Conservation (phyloP, 2,329 filamentous ascomycete species). For the Paraphoma sp. region DNA sequence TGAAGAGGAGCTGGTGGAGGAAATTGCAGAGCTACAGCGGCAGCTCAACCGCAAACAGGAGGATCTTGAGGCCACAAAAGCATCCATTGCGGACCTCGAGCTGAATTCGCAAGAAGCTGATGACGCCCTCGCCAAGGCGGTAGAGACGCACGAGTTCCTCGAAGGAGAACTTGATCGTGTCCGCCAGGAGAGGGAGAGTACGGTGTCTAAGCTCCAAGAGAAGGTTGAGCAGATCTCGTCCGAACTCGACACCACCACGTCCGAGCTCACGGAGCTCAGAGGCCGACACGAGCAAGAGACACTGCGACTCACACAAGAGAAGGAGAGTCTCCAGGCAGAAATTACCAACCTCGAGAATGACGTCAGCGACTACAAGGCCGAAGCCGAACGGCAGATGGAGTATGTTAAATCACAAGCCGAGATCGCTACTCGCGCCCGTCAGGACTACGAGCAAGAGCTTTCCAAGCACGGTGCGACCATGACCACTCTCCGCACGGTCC, state of each 20-base stretch:
- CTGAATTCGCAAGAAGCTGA: conserved; percentile 86
- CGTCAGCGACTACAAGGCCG: conserved; percentile 77
- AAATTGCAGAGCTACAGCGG: conserved; percentile 85
- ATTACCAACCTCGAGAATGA: conserved; percentile 83
- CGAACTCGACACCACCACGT: conserved; percentile 82
- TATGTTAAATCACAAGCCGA: conserved; percentile 92
- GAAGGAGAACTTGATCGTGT: conserved; percentile 82
- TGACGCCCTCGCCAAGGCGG: conserved; percentile 81
- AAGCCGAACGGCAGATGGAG: conserved; percentile 84
- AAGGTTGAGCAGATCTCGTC: conserved; percentile 82
- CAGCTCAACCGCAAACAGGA: conserved; percentile 81
- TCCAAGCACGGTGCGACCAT: conserved; percentile 97
- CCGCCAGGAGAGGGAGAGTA: conserved; percentile 77
- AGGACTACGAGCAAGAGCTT: conserved; percentile 93
- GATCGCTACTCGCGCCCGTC: conserved; percentile 90
- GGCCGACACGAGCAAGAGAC: conserved; percentile 79
- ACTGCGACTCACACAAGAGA: conserved; percentile 80
- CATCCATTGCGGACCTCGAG: conserved; percentile 86
- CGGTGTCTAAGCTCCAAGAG: conserved; percentile 81
- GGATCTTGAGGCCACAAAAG: conserved; percentile 81
- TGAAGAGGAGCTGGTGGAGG: conserved; percentile 81
- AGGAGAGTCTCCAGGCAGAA: conserved; percentile 77
- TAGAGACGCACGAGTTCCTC: conserved; percentile 72
- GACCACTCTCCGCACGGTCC: conserved; percentile 78
- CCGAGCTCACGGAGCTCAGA: conserved; percentile 79